Evolutionary conservation across 23 red algal species (phyloP).

Genomic region (Gracilaria gracilis): DNA sequence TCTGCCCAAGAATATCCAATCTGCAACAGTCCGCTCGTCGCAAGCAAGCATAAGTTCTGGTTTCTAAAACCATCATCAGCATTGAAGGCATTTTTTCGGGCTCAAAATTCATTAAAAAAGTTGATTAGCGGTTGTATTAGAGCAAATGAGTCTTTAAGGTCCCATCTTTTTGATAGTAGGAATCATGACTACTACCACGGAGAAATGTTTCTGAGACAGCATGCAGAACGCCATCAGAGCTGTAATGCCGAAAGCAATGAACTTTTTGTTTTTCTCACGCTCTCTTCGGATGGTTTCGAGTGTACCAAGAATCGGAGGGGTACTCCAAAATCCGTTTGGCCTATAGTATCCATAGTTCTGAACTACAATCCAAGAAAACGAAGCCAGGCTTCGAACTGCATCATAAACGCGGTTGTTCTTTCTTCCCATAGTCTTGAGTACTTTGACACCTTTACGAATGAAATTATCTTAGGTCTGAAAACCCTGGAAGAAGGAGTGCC

Average conservation of each 20-base stretch:
- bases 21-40: not conserved
- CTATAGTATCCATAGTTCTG: not conserved
- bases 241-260: not conserved
- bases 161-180: not conserved
- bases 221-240: not conserved
- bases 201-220: not conserved
- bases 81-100: not conserved
- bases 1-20: not conserved
- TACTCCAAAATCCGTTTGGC: conserved; percentile 8
- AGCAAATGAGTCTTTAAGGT: not conserved
- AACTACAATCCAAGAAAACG: not conserved
- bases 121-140: not conserved
- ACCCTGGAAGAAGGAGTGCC: not conserved
- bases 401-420: not conserved
- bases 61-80: conserved; percentile 11
- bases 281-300: conserved; percentile 17
- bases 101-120: not conserved
- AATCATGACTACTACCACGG: conserved; percentile 30
- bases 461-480: conserved; percentile 11
- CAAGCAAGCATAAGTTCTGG: not conserved
- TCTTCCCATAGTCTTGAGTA: not conserved
- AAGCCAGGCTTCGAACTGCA: conserved; percentile 4
- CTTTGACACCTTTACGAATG: conserved; percentile 18
- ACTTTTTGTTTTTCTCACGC: conserved; percentile 21
- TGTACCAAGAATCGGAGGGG: not conserved